Evolutionary conservation across 106 monocot species (phyloP), one percentile per base, ranked within the genome.

Genomic region (Dioscorea dumetorum): DNA sequence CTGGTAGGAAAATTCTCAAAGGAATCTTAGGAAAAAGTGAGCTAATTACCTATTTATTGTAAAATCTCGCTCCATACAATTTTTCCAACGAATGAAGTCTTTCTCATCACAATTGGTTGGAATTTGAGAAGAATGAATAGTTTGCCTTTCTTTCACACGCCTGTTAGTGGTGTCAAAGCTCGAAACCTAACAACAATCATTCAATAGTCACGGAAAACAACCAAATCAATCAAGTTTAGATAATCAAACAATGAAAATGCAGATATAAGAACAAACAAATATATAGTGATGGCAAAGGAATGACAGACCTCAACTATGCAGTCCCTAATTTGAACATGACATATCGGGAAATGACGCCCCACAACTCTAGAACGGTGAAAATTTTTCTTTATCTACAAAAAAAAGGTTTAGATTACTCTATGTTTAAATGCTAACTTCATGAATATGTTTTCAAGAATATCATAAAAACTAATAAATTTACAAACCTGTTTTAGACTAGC

Each of bases 401-500:
- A 58, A 63, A 78, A 19, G 32, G 73, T 4, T 19, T 67, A 16
- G 24, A 61, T 54, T 54, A 54, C 54, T 12, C 4, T 51, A 51
- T 13, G 51, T 3, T 41, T 41, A 10, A 41, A 10, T 41, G 41
- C 41, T 10, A 41, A 41, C 10, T 41, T 41, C 9, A 6, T 41
- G 41, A 41, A 41, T 8, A 41, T 41, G 41, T 41, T 41, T 34
- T 41, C 9, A 41, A 41, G 41, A 0, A 41, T 41, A 1, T 8
- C 41, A 8, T 1, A 41, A 41, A 41, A 6, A 41, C 10, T 41
- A 41, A 10, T 3, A 41, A 41, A 10, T 22, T 17, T 8, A 16
- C 50, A 74, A 76, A 97, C 97, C 97, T 97, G 80, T 71, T 66
- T 66, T 24, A 91, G 82, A 70, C 60, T 82, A 31, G 91, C 97